phyloP scores from a whole-genome alignment of 305 asterid species.

The Caryopteris hybrid region DNA sequence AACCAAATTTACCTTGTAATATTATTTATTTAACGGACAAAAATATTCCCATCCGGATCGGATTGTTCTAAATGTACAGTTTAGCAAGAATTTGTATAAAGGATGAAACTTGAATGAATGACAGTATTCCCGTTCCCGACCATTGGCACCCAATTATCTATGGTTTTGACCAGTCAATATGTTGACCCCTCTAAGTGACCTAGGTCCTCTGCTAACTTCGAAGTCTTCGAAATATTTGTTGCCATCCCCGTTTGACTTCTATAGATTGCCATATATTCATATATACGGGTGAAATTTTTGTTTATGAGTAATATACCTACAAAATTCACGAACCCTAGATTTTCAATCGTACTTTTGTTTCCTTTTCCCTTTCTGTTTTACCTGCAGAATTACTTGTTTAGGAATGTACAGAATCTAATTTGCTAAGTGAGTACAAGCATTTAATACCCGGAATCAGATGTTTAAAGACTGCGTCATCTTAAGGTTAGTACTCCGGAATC shows the following conservation, averaged over 20 bases:
- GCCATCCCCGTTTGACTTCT: not conserved
- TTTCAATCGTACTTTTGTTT: not conserved
- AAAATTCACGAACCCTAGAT: conserved; percentile 21
- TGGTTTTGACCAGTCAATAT: not conserved
- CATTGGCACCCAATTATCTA: too few species aligned
- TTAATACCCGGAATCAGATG: conserved; percentile 12
- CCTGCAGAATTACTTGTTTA: not conserved
- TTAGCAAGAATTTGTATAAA: too few species aligned
- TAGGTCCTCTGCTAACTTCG: not conserved
- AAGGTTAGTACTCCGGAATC: conserved; percentile 23
- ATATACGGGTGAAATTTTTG: conserved; percentile 5
- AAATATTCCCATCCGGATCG: too few species aligned
- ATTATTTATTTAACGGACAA: too few species aligned
- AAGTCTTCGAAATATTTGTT: not conserved
- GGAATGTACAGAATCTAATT: not conserved
- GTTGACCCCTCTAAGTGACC: not conserved
- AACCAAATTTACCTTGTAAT: too few species aligned
- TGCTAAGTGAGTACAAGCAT: not conserved
- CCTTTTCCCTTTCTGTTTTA: not conserved
- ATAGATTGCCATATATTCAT: not conserved
- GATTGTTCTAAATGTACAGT: too few species aligned
- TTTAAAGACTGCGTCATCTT: not conserved
- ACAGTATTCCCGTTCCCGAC: too few species aligned
- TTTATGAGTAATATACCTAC: not conserved
- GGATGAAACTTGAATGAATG: too few species aligned